Evolutionary conservation across 345 rosid species (phyloP), one percentile per base, ranked within the genome.

Genomic region (Linum usitatissimum): DNA sequence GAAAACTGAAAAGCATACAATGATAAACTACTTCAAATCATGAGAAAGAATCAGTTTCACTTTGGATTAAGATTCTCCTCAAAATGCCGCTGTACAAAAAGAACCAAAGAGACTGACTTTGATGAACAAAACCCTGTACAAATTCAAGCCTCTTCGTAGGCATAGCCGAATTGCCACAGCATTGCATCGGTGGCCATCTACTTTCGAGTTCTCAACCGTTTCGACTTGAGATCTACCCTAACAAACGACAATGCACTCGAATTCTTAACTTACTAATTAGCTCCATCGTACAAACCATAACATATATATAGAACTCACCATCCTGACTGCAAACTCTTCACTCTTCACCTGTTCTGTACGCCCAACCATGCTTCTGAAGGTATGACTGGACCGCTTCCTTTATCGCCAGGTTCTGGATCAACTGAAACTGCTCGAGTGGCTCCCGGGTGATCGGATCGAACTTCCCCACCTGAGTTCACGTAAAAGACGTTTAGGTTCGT

Each of bases 361-460:
- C 97, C 99, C 99, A 93, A 4, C 80, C 83, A 57, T 89, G 90
- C 60, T 73, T 75, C 2, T 81, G 80, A 30, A 89, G 78, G 73
- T 77, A 93, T 34, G 94, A 86, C 55, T 78, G 84, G 57, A 93
- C 91, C 51, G 97, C 99, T 67, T 86, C 97, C 73, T 89, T 92
- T 65, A 93, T 79, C 0, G 90, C 95, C 70, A 89, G 67, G 82
- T 89, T 93, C 1, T 86, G 73, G 49, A 84, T 69, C 10, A 93
- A 83, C 48, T 85, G 88, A 7, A 83, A 76, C 55, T 67, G 69
- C 39, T 68, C 39, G 0, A 93, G 82, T 3, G 77, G 76, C 60
- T 84, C 89, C 0, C 86, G 95, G 0, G 98, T 87, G 59, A 83
- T 15, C n/a, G 98, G 98, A 80, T 93, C 99, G 66, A 89, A 89